Evolutionary conservation across 2,329 filamentous ascomycete genomes (phyloP).

Genomic region (Colletotrichum siamense): DNA sequence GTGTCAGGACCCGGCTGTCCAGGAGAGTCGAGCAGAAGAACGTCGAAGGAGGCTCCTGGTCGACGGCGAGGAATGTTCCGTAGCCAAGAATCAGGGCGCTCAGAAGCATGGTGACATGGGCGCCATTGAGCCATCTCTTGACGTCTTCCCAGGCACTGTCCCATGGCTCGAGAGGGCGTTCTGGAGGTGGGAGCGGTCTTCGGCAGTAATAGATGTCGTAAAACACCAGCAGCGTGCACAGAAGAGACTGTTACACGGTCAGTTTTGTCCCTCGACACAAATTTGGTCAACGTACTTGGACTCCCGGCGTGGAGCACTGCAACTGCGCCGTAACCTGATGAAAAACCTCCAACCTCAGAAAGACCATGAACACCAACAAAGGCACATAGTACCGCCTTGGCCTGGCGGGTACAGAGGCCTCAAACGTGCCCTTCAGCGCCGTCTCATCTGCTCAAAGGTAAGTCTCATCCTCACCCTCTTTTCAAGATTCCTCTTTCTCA

Average conservation of each 20-base stretch:
- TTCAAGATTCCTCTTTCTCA: not conserved
- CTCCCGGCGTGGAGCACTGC: constrained; percentile 55
- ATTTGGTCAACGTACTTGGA: constrained; percentile 45
- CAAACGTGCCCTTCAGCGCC: constrained; percentile 14
- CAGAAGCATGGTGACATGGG: constrained; percentile 41
- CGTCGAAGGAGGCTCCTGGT: constrained; percentile 48
- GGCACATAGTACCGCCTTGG: constrained; percentile 53
- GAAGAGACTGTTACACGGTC: constrained; percentile 44
- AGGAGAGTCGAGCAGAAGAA: constrained; percentile 54
- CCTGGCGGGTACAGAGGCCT: constrained; percentile 44
- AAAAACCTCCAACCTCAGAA: constrained; percentile 54
- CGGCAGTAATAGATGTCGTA: constrained; percentile 49
- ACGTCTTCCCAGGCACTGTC: constrained; percentile 54
- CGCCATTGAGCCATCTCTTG: constrained; percentile 49
- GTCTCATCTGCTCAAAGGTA: constrained; percentile 10
- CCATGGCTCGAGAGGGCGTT: constrained; percentile 51
- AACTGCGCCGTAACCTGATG: constrained; percentile 50
- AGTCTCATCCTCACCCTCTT: not conserved
- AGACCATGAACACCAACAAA: constrained; percentile 47
- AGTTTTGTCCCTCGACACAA: not conserved
- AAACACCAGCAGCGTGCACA: constrained; percentile 48
- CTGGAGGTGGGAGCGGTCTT: constrained; percentile 30
- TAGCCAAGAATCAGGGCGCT: constrained; percentile 44
- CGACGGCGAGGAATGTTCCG: constrained; percentile 46
- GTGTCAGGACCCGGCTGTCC: constrained; percentile 41